phyloP scores from a whole-genome alignment of 2,329 filamentous ascomycete genomes.

The Pseudogymnoascus sp. region DNA sequence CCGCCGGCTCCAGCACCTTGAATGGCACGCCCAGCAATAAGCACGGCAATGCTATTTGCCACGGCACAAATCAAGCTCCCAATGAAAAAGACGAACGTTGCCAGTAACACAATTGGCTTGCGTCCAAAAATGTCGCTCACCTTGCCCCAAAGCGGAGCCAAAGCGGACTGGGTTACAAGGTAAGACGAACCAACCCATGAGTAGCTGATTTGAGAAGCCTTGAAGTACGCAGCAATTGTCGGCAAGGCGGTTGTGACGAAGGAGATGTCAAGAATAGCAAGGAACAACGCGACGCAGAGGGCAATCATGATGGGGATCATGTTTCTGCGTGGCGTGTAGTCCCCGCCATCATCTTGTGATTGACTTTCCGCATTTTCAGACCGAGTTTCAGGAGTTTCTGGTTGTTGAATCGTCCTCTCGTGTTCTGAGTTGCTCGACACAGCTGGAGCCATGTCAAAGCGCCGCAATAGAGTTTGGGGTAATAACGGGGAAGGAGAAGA shows the following conservation, averaged over 20 bases:
- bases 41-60: slow-evolving; percentile 52
- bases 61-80: slow-evolving; percentile 55
- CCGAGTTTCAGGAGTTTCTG: slow-evolving; percentile 11
- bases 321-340: slow-evolving; percentile 12
- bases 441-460: slow-evolving; percentile 12
- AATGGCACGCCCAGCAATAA: slow-evolving; percentile 53
- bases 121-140: slow-evolving; percentile 60
- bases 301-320: slow-evolving; percentile 13
- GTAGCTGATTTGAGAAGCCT: slow-evolving; percentile 40
- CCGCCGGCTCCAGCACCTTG: slow-evolving; percentile 59
- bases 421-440: slow-evolving; percentile 7
- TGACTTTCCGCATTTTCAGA: slow-evolving; percentile 12
- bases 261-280: slow-evolving; percentile 27
- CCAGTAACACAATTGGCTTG: slow-evolving; percentile 53
- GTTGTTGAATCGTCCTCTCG: slow-evolving; percentile 10
- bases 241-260: slow-evolving; percentile 53
- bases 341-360: slow-evolving; percentile 11
- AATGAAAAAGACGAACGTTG: slow-evolving; percentile 55
- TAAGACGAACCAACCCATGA: slow-evolving; percentile 50
- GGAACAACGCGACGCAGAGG: slow-evolving; percentile 11
- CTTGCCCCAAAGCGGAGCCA: slow-evolving; percentile 42
- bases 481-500: slow-evolving; percentile 6
- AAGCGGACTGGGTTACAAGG: slow-evolving; percentile 40
- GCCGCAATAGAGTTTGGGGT: slow-evolving; percentile 11
- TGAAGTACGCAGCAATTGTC: slow-evolving; percentile 45